Conservation (phyloP, 1,139 yeast genomes). For the Ogataea hybrid region DNA sequence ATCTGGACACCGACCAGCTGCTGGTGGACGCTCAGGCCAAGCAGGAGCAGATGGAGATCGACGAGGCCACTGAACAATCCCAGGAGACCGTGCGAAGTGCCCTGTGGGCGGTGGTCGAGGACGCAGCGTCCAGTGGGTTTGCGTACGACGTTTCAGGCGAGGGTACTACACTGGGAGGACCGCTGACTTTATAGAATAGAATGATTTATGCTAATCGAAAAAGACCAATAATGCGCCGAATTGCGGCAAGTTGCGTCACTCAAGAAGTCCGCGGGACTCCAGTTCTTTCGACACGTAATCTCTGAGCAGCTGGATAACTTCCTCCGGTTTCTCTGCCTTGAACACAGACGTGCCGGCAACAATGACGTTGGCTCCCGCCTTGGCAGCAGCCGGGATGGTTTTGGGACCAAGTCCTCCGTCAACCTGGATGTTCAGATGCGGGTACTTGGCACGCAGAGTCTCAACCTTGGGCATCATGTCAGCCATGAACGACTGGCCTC, state of each 20-base stretch:
- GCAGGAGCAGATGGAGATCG: slow-evolving; percentile 51
- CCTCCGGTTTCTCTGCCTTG: slow-evolving; percentile 71
- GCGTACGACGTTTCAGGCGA: slow-evolving; percentile 49
- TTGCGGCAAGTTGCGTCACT: slow-evolving; percentile 2
- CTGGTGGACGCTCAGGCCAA: slow-evolving; percentile 47
- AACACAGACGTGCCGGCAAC: slow-evolving; percentile 97
- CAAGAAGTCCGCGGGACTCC: slow-evolving; percentile 26
- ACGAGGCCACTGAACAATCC: slow-evolving; percentile 31
- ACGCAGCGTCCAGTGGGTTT: slow-evolving; percentile 40
- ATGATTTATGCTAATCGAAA: slow-evolving; percentile 1
- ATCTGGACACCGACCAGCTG: slow-evolving; percentile 36
- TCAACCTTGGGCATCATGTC: slow-evolving; percentile 97
- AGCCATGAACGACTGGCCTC: slow-evolving; percentile 95
- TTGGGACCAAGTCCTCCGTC: slow-evolving; percentile 95
- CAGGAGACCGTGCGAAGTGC: slow-evolving; percentile 53
- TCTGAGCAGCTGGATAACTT: slow-evolving; percentile 68
- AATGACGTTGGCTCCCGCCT: slow-evolving; percentile 96
- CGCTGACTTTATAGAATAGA: slow-evolving; percentile 10
- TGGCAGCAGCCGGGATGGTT: slow-evolving; percentile 80
- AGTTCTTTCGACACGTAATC: slow-evolving; percentile 45
- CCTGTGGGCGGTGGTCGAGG: slow-evolving; percentile 67
- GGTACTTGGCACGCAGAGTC: slow-evolving; percentile 63
- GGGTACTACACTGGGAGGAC: slow-evolving; percentile 81
- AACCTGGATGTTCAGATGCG: slow-evolving; percentile 84
- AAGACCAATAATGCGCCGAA: neutral